phyloP scores from a whole-genome alignment of 148 eudicot genomes.

The Cornus florida region DNA sequence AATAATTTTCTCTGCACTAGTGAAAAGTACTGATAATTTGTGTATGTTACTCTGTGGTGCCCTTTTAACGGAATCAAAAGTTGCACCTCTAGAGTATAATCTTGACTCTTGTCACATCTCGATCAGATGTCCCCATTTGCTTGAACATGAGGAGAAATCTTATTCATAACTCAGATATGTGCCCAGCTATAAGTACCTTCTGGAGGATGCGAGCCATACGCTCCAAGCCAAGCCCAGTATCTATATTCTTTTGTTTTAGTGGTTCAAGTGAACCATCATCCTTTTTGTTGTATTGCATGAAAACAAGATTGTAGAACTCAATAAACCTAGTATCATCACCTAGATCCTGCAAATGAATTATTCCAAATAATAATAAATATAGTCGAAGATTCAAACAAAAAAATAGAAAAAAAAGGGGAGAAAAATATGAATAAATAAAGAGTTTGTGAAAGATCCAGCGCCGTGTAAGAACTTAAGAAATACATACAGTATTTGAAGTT shows the following conservation, averaged over 20 bases:
- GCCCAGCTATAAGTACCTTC: conserved; percentile 40
- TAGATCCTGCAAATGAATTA: conserved; percentile 58
- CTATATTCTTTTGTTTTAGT: conserved; percentile 87
- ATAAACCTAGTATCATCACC: conserved; percentile 93
- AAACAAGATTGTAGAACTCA: conserved; percentile 97
- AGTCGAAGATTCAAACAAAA: background rate
- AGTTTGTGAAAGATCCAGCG: background rate
- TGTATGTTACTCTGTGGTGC: too few relatives aligned
- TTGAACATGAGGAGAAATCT: background rate
- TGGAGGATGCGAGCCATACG: conserved; percentile 96
- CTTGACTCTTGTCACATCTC: too few relatives aligned
- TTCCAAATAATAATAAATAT: background rate
- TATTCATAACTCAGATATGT: conserved; percentile 1
- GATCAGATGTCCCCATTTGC: too few relatives aligned
- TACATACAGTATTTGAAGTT: conserved; percentile 66
- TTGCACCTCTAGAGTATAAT: too few relatives aligned
- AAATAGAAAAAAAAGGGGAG: background rate
- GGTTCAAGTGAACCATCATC: conserved; percentile 94
- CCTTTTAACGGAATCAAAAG: too few relatives aligned
- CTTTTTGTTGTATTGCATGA: conserved; percentile 87
- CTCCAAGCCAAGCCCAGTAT: conserved; percentile 97
- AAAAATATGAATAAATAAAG: background rate
- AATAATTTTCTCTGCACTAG: too few relatives aligned
- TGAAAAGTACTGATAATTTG: too few relatives aligned
- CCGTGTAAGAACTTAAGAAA: background rate